Evolutionary conservation across 2,329 filamentous ascomycete genomes (phyloP).

Genomic region (Pochonia chlamydosporia): DNA sequence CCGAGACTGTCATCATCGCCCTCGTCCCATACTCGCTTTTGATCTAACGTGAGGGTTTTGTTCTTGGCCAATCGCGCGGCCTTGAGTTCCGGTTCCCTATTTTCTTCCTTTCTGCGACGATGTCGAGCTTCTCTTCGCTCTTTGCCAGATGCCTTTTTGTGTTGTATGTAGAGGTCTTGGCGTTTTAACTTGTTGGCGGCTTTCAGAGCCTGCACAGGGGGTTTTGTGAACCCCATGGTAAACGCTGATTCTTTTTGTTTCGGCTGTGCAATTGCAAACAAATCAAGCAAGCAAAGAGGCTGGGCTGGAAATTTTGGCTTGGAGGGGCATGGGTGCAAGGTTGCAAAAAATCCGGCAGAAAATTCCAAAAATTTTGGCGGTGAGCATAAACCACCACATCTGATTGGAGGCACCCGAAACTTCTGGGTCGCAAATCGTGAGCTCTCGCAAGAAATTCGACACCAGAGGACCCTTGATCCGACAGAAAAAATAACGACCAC

Average conservation of each 20-base stretch:
- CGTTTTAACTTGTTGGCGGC: constrained; percentile 74
- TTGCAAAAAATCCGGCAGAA: constrained; percentile 23
- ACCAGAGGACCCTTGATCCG: background rate
- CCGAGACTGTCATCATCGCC: constrained; percentile 56
- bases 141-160: constrained; percentile 72
- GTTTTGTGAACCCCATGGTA: constrained; percentile 29
- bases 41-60: constrained; percentile 74
- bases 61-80: constrained; percentile 71
- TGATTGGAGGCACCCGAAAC: constrained; percentile 18
- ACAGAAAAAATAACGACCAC: background rate
- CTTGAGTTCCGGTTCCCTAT: constrained; percentile 71
- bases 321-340: constrained; percentile 13
- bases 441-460: background rate
- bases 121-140: constrained; percentile 72
- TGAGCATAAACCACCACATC: constrained; percentile 15
- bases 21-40: constrained; percentile 87
- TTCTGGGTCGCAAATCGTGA: background rate
- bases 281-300: background rate
- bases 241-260: constrained; percentile 12
- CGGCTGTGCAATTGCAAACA: constrained; percentile 11
- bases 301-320: constrained; percentile 12
- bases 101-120: constrained; percentile 76
- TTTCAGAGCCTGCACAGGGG: constrained; percentile 33
- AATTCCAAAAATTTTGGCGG: constrained; percentile 33
- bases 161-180: constrained; percentile 69